Evolutionary conservation across 148 eudicot species (phyloP), one percentile per base, ranked within the genome.

Genomic region (Camellia lanceoleosa): DNA sequence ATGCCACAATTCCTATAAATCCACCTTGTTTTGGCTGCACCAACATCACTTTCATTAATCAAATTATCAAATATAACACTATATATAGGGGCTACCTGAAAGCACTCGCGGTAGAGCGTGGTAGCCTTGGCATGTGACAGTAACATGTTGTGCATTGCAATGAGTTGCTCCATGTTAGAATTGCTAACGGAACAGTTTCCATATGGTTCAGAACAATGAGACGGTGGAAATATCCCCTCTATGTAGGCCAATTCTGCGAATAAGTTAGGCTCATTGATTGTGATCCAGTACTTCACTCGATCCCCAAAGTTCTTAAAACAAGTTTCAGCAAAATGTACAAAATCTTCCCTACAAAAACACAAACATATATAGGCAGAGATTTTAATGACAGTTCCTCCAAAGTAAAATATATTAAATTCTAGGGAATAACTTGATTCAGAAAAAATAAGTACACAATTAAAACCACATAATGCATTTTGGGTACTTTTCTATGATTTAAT

Each of bases 231-330:
- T 1, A 0, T 12, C 38, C 92, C 97, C 18, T n/a, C 19, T 20
- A 75, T 84, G 71, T 92, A 92, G 0, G 87, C 87, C 62, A 83
- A 14, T 42, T 56, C 76, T 1, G 85, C 14, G 16, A 80, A 80
- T 43, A 94, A 58, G 78, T 91, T 93, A 51, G 98, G 97, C 68
- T 94, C 98, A 42, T 92, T 94, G 80, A 94, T 91, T 1, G 97
- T 91, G 6, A 66, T 69, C 98, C 98, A 94, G 62, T 90, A 68
- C 88, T 86, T 92, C 42, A 94, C 97, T 79, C 94, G 81, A 16
- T 94, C 92, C 16, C 92, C 97, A 78, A 94, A 94, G 56, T 74
- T 79, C 78, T 86, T 78, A 20, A 94, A 94, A 80, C 98, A 94
- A 68, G 80, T 89, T 74, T 85, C 85, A 6, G 97, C 94, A 77